Evolutionary conservation across 2,329 filamentous ascomycete species (phyloP), one percentile per base, ranked within the genome.

Genomic region (Mariannaea elegans): DNA sequence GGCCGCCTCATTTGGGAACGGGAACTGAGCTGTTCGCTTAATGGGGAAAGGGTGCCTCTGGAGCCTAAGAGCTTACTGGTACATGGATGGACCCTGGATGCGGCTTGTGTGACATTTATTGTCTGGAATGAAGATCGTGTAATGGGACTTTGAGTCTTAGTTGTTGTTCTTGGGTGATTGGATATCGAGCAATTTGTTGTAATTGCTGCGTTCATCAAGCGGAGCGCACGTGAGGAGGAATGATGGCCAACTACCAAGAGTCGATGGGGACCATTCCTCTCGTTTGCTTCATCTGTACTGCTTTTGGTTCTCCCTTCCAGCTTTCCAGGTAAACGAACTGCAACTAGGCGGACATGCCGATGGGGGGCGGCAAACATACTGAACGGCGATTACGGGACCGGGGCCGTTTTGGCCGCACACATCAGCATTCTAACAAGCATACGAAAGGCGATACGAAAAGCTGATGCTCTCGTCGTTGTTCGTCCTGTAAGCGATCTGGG

Each of bases 81-180:
- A 41, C 47, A 57, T 51, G 55, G 48, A 52, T 58, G 36, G 41
- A 42, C 55, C 55, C 55, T 52, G 55, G 23, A 39, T 46, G 54
- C 34, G 29, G 45, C 32, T 18, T 39, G 34, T 21, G 45, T 18
- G 44, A 10, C 14, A 29, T 42, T 31, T 7, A 51, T 23, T 31
- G 38, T 47, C n/a, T 55, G 51, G 12, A 39, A 46, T 34, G 29
- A 29, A 10, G 42, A 47, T 47, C 31, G n/a, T 39, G 42, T 24
- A 21, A 31, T 31, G n/a, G n/a, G n/a, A n/a, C n/a, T n/a, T n/a
- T n/a, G n/a, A n/a, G n/a, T n/a, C n/a, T n/a, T n/a, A n/a, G n/a
- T n/a, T n/a, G n/a, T n/a, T n/a, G n/a, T n/a, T n/a, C n/a, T n/a
- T n/a, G n/a, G n/a, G n/a, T n/a, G n/a, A n/a, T n/a, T n/a, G n/a